Percentiles rank a stretch among this genome's conserved stretches.
These are phyloP conservation scores for Carex cristatella DNA, from an alignment of 176 grass and related monocot species.

Conservation along the genomic window DNA sequence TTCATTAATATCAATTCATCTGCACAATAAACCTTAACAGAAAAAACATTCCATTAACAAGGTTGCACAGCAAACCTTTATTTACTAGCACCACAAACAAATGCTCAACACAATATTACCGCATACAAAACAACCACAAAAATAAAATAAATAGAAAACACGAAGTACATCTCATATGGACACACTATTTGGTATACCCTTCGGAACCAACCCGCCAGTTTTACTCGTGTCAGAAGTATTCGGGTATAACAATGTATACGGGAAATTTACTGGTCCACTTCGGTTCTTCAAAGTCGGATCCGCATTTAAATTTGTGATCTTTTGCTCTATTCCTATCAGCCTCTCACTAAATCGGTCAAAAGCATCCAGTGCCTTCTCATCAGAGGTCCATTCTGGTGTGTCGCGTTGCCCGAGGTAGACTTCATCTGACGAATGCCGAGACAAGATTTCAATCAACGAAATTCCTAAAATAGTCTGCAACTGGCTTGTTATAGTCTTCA, in stretches of 20 bases:
- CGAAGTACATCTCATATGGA: constrained; percentile 42
- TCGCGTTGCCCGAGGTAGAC: constrained; percentile 73
- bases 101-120: not conserved
- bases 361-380: constrained; percentile 42
- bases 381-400: constrained; percentile 63
- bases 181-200: constrained; percentile 77
- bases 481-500: constrained; percentile 75
- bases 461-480: constrained; percentile 52
- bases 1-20: not conserved
- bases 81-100: not conserved
- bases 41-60: not conserved
- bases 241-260: constrained; percentile 67
- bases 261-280: constrained; percentile 50
- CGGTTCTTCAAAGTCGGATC: constrained; percentile 46
- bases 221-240: constrained; percentile 55
- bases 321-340: constrained; percentile 41
- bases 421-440: constrained; percentile 68
- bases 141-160: not conserved
- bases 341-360: constrained; percentile 41
- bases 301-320: constrained; percentile 39
- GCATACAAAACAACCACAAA: not conserved
- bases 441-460: constrained; percentile 70
- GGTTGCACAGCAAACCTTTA: not conserved
- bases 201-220: constrained; percentile 34
- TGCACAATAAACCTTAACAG: not conserved